Evolutionary conservation across 495 filamentous ascomycete species (phyloP).

Genomic region (Astrocystis sublimbata): DNA sequence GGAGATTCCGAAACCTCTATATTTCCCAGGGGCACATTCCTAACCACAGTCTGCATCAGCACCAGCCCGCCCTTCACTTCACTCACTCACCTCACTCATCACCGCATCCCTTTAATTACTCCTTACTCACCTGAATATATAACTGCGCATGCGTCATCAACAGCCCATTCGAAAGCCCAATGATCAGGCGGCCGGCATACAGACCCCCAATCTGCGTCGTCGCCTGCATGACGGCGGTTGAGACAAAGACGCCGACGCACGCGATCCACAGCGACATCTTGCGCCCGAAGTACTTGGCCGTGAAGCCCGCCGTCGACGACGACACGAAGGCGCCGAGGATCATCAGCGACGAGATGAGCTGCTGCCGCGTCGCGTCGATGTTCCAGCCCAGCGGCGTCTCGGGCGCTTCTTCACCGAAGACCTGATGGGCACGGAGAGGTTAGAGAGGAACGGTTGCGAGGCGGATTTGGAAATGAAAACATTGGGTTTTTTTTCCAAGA

Average conservation of each 20-base stretch:
- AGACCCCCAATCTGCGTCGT: constrained; percentile 53
- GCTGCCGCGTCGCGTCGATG: constrained; percentile 53
- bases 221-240: constrained; percentile 60
- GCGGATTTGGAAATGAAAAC: too few relatives aligned
- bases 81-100: too few relatives aligned
- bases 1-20: constrained; percentile 51
- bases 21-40: constrained; percentile 53
- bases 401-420: constrained; percentile 45
- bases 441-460: too few relatives aligned
- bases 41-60: constrained; percentile 17
- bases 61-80: neutral
- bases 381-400: constrained; percentile 53
- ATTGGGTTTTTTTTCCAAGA: too few relatives aligned
- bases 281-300: constrained; percentile 50
- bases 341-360: constrained; percentile 61
- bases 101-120: too few relatives aligned
- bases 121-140: constrained; percentile 53
- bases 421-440: too few relatives aligned
- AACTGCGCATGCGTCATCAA: constrained; percentile 63
- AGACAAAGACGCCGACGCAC: constrained; percentile 48
- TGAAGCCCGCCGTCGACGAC: constrained; percentile 54
- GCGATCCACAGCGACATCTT: constrained; percentile 52
- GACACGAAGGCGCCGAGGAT: constrained; percentile 61
- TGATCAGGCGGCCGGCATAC: constrained; percentile 57
- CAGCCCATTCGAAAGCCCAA: constrained; percentile 58